These are phyloP conservation scores for Ganoderma lucidum DNA, from an alignment of 1,284 basidiomycete species.

Conservation along the genomic window DNA sequence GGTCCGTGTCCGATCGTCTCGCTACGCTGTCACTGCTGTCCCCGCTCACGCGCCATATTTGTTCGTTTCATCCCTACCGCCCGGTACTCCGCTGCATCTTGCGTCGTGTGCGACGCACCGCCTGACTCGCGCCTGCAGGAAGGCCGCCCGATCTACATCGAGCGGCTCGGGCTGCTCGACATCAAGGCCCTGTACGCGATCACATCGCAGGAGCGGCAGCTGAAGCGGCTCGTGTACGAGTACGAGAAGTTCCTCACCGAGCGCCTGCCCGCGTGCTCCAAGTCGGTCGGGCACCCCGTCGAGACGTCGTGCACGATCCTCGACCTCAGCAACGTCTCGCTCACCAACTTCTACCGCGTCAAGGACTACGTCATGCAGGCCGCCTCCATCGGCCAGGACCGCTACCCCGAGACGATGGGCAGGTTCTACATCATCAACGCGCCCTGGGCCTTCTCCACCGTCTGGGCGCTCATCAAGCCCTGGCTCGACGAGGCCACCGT, in stretches of 20 bases:
- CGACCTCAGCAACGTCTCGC: conserved; percentile 86
- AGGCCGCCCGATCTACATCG: conserved; percentile 95
- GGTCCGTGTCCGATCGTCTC: conserved; percentile 47
- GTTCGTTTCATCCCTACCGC: neutral
- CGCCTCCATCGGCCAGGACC: conserved; percentile 86
- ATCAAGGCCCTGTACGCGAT: conserved; percentile 82
- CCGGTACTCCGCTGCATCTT: neutral
- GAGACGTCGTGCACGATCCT: conserved; percentile 99
- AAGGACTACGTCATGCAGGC: conserved; percentile 91
- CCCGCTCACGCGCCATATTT: neutral
- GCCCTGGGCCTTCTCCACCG: conserved; percentile 90
- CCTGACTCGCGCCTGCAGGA: conserved; percentile 60
- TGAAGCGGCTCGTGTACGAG: conserved; percentile 90
- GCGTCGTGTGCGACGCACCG: neutral
- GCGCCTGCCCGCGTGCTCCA: conserved; percentile 87
- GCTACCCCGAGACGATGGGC: conserved; percentile 96
- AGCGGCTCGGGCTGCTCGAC: conserved; percentile 92
- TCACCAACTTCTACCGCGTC: conserved; percentile 90
- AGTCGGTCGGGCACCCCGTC: conserved; percentile 81
- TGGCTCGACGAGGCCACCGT: conserved; percentile 98
- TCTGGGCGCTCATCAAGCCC: conserved; percentile 91
- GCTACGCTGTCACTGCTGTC: neutral
- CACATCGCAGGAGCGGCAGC: conserved; percentile 90
- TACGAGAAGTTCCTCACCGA: conserved; percentile 91
- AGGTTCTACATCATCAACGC: conserved; percentile 97